phyloP scores from a whole-genome alignment of 2,329 filamentous ascomycete species.

The Talaromyces piceae region DNA sequence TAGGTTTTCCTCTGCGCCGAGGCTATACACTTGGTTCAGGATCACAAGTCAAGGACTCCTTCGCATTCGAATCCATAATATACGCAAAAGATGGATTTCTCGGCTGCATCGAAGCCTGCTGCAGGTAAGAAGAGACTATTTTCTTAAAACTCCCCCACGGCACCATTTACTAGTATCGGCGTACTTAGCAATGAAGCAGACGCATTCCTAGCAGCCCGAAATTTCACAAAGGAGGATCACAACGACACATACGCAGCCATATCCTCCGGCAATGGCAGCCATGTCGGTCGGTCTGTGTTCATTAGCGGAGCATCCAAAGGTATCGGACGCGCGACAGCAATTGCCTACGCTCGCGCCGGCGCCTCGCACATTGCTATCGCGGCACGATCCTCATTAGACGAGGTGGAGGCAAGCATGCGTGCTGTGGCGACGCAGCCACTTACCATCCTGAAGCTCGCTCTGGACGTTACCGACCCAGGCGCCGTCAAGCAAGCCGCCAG shows the following conservation, averaged over 20 bases:
- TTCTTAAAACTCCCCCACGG: too few species aligned
- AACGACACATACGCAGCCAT: constrained; percentile 50
- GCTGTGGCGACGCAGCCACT: constrained; percentile 27
- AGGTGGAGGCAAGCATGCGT: constrained; percentile 28
- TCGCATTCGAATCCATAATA: neutral
- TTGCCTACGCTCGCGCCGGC: constrained; percentile 50
- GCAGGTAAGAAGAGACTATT: neutral
- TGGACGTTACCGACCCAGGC: constrained; percentile 37
- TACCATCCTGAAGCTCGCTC: constrained; percentile 33
- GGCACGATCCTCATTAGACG: constrained; percentile 44
- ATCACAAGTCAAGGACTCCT: neutral
- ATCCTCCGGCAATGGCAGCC: constrained; percentile 28
- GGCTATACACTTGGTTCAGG: too few species aligned
- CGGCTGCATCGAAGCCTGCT: neutral
- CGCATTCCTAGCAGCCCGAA: neutral
- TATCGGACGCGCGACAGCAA: constrained; percentile 47
- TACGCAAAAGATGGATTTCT: neutral
- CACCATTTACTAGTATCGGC: too few species aligned
- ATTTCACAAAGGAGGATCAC: constrained; percentile 24
- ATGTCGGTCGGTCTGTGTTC: constrained; percentile 39
- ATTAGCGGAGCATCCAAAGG: constrained; percentile 51
- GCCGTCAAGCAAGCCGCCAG: constrained; percentile 31
- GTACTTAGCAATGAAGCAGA: neutral
- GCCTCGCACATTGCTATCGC: constrained; percentile 46
- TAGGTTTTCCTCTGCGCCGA: too few species aligned